These are phyloP conservation scores for Akanthomyces lecanii DNA, from an alignment of 2,329 filamentous ascomycete species.

Conservation along the genomic window DNA sequence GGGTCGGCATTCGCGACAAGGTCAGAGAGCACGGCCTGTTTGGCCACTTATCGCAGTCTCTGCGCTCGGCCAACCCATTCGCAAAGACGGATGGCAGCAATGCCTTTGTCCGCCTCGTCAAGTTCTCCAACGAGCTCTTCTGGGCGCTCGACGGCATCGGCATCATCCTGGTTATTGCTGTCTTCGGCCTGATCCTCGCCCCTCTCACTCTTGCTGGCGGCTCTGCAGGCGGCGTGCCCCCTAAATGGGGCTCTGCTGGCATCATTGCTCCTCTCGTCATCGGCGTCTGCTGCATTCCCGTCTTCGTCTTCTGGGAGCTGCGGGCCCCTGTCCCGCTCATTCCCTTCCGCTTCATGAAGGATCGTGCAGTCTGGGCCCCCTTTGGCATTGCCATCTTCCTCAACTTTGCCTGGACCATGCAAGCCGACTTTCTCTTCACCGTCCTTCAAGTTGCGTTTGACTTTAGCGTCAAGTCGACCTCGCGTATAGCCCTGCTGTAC, in stretches of 20 bases:
- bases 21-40: constrained; percentile 41
- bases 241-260: constrained; percentile 35
- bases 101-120: not conserved
- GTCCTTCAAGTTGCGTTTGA: constrained; percentile 59
- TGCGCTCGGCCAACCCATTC: constrained; percentile 28
- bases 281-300: constrained; percentile 44
- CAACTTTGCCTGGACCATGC: constrained; percentile 58
- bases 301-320: constrained; percentile 47
- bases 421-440: constrained; percentile 61
- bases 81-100: not conserved
- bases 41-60: constrained; percentile 30
- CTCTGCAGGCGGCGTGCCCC: constrained; percentile 25
- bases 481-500: constrained; percentile 58
- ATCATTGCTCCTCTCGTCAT: constrained; percentile 43
- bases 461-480: constrained; percentile 52
- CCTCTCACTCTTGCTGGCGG: constrained; percentile 44
- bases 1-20: constrained; percentile 50
- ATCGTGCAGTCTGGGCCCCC: constrained; percentile 61
- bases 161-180: constrained; percentile 42
- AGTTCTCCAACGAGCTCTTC: constrained; percentile 37
- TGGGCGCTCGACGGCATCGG: constrained; percentile 44
- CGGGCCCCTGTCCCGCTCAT: constrained; percentile 50
- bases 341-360: constrained; percentile 57
- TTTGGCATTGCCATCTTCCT: constrained; percentile 54
- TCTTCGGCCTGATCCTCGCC: constrained; percentile 43